A percentile compares a stretch with the other conserved stretches of the same genome.
Conservation (phyloP, 1,284 basidiomycete species). For the Ceratobasidium sp. region DNA sequence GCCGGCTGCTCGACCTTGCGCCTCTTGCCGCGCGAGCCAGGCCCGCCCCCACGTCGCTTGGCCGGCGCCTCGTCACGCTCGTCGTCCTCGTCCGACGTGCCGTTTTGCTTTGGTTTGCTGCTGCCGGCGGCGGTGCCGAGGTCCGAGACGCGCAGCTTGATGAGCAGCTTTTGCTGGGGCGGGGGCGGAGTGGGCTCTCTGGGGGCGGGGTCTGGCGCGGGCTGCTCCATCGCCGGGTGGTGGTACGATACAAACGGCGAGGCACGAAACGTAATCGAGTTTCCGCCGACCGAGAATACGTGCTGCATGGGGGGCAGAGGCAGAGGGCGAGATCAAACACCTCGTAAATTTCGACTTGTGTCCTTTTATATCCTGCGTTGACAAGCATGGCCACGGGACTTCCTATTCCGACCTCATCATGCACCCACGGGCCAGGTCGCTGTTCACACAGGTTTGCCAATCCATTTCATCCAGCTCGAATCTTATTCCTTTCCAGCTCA, state of each 20-base stretch:
- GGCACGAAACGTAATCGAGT: constrained; percentile 18
- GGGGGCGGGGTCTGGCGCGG: background rate
- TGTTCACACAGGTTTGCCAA: background rate
- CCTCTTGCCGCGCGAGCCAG: constrained; percentile 16
- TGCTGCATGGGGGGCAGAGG: constrained; percentile 27
- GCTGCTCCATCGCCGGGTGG: background rate
- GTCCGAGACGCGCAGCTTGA: constrained; percentile 30
- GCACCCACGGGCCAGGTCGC: background rate
- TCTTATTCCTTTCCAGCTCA: constrained; percentile 64
- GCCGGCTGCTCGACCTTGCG: constrained; percentile 18
- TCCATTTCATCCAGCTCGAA: background rate
- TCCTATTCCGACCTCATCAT: background rate
- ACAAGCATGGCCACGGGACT: constrained; percentile 25
- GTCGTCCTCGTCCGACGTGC: background rate
- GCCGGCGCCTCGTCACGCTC: background rate
- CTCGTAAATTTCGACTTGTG: background rate
- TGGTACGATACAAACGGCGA: constrained; percentile 36
- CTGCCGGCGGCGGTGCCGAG: background rate
- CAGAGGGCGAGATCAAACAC: background rate
- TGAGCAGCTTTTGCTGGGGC: constrained; percentile 31
- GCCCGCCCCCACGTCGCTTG: constrained; percentile 23
- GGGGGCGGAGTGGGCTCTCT: constrained; percentile 9
- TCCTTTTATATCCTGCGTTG: background rate
- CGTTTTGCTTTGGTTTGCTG: background rate
- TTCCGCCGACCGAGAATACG: constrained; percentile 30